Base-by-base conservation (phyloP, 352 stramenopile genomes). In the Phytopythium vexans region DNA sequence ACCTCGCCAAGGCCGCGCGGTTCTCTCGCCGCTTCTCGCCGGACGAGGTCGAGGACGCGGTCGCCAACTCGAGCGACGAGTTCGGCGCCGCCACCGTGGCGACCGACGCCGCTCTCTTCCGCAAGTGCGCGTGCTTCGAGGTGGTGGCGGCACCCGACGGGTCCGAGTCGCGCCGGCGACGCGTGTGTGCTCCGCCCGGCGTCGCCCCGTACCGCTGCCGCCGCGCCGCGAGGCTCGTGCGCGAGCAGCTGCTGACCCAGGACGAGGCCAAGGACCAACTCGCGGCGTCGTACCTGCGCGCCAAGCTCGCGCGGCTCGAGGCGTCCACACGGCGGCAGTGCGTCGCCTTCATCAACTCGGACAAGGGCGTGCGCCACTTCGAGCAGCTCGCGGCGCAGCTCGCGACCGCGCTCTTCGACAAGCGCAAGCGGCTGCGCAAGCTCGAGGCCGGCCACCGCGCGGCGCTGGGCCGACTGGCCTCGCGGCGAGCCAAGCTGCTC, bases 211-310 rank as follows among this genome's bases (percentile, higher is more conserved):
- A 72, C 21, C 54, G 60, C 16, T 89, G 79, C 41, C 55, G 76
- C n/a, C 70, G 79, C 34, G 35, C 54, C 2, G 79, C 68, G 12
- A 52, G 67, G n/a, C 47, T 89, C 12, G 35, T 89, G 4, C 70
- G 79, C 36, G 72, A 63, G 39, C 69, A 86, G 42, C 83, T 89
- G 76, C 65, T 89, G 27, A 88, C 79, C 0, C 69, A 60, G 6
- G 74, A 89, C 44, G 72, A 88, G 31, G 78, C 62, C 6, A 79
- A 89, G 56, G 79, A 86, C 49, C 78, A 88, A 36, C 66, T 86
- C 31, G 72, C 73, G 8, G 78, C 63, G 35, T 60, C 74, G 34
- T 89, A 89, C 45, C 48, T 89, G 14, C 56, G 60, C 10, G 42
- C 54, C 16, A 85, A 84, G 52, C 65, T 86, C 11, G 68, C 69